Evolutionary conservation across 306 rosid species (phyloP).

Genomic region (Luffa acutangula): DNA sequence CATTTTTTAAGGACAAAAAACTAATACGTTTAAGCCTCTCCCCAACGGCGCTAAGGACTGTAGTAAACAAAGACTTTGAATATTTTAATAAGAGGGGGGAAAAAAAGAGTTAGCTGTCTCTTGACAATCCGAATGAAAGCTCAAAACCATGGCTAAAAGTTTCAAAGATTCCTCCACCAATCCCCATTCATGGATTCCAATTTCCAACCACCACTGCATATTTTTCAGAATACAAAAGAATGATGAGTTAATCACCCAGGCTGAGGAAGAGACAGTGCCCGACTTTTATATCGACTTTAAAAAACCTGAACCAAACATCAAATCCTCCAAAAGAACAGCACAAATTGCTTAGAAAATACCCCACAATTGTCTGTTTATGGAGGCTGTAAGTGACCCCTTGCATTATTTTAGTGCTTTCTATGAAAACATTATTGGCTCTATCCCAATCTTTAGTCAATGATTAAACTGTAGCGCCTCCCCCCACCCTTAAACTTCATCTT

Average conservation of each 20-base stretch:
- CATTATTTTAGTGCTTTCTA: slow-evolving; percentile 16
- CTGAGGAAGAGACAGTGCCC: slow-evolving; percentile 39
- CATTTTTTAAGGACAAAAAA: background rate
- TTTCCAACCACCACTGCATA: slow-evolving; percentile 13
- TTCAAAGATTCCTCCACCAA: slow-evolving; percentile 17
- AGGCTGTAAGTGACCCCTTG: slow-evolving; percentile 16
- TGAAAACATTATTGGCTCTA: slow-evolving; percentile 14
- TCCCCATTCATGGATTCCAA: slow-evolving; percentile 24
- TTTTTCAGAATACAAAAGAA: slow-evolving; percentile 25
- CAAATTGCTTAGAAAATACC: slow-evolving; percentile 57
- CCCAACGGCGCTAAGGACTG: slow-evolving; percentile 9
- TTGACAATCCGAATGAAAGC: slow-evolving; percentile 18
- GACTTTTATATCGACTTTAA: slow-evolving; percentile 24
- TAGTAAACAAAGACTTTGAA: slow-evolving; percentile 19
- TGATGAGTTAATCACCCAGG: slow-evolving; percentile 30
- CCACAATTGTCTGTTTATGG: slow-evolving; percentile 39
- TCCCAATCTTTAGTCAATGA: slow-evolving; percentile 42
- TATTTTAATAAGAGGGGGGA: slow-evolving; percentile 10
- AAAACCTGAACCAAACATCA: slow-evolving; percentile 48
- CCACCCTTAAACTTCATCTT: background rate
- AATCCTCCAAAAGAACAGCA: slow-evolving; percentile 72
- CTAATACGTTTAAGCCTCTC: background rate
- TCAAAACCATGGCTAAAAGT: slow-evolving; percentile 20
- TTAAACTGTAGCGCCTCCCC: slow-evolving; percentile 17
- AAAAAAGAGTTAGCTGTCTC: slow-evolving; percentile 45